Evolutionary conservation across 2,329 filamentous ascomycete species (phyloP), one percentile per base, ranked within the genome.

Genomic region (Aspergillus glaucus): DNA sequence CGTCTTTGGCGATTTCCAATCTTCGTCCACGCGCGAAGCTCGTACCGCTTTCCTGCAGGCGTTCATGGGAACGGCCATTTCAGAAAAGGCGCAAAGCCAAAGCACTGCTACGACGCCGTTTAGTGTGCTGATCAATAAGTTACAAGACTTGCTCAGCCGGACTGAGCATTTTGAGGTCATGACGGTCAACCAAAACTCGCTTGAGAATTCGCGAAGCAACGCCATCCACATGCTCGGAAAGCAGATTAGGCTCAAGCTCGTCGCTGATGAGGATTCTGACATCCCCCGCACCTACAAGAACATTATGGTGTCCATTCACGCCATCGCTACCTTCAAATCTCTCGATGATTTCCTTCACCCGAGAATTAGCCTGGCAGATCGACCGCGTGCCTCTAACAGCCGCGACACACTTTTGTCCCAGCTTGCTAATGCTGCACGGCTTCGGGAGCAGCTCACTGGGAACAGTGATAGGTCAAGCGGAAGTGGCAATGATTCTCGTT

Each of bases 141-240:
- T 98, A 28, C 93, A 98, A 70, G 93, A 98, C 71, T 75, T 98
- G 50, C 80, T 98, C 49, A 98, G 93, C 75, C 85, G 93, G 58
- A 94, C 92, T 30, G 93, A 98, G 74, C 91, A 97, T 74, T 98
- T 97, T 61, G 93, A 98, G 65, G 92, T 98, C 41, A 82, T 95
- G 53, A 98, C 93, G 6, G 91, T 97, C 48, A 89, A 95, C 66
- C 87, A 95, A 53, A 95, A 94, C 59, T 85, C 88, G 4, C 87
- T 92, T 58, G 92, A 96, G 65, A 88, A 86, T 47, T 94, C 88
- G 57, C 84, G 91, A 50, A 94, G 86, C 68, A 96, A 88, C 63
- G 89, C 92, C 19, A 86, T 92, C 0, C 94, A 92, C 1, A 96
- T 98, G 91, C 78, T 98, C 5, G 91, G 90, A 4, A 97, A 97